Evolutionary conservation across 345 rosid genomes (phyloP), one percentile per base, ranked within the genome.

Genomic region (Euclidium syriacum): DNA sequence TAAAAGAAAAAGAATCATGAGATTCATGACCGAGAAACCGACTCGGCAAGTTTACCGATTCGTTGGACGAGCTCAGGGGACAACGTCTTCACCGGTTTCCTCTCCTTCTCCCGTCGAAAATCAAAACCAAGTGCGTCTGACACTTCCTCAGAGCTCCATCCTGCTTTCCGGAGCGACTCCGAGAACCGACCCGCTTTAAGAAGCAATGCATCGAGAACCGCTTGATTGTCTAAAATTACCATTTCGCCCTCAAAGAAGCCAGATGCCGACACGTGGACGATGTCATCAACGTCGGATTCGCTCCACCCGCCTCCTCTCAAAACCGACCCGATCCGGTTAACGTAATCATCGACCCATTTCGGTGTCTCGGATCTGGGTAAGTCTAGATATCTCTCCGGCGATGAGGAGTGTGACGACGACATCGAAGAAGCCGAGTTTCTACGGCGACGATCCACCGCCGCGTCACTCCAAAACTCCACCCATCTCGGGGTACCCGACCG

Each of bases 111-210:
- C 75, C 78, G 83, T 74, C 88, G 81, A 63, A 84, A 85, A 85
- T 90, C 89, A 44, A 94, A 87, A 5, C 95, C 87, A 1, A 94
- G 58, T 0, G 88, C 96, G 15, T 94, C 97, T 49, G 97, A 84
- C 0, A 94, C 97, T 58, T 94, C 97, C 11, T 94, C 99, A 39
- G 96, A 83, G 86, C 92, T 94, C 99, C 99, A 94, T 44, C 99
- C 99, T 23, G 95, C 85, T 71, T 86, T 84, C 0, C 88, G 83
- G 44, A 94, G 96, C 14, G 90, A 78, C 24, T 84, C 96, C 35
- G 99, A 86, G 36, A 83, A 85, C 78, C 99, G 90, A 68, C 87
- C 95, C 77, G 83, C 87, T 79, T 94, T 87, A 56, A 94, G 25
- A 25, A 94, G 84, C 50, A 94, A 74, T 1, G 91, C 92, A 36